A percentile compares a stretch with the other conserved stretches of the same genome.
phyloP scores from a whole-genome alignment of 805 yeast species.

The Cyberlindnera subsufficiens region DNA sequence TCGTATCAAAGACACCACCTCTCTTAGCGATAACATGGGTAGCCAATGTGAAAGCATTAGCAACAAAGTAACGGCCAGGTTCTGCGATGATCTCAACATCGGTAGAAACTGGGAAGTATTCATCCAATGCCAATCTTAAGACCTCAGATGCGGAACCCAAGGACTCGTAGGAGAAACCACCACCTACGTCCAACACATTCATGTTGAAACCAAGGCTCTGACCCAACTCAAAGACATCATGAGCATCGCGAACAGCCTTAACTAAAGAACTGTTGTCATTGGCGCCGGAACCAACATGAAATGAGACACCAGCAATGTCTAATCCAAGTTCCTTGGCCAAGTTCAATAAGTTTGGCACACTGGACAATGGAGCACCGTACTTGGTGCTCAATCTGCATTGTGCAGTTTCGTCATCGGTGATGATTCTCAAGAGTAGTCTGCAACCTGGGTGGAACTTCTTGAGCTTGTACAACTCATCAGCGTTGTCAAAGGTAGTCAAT shows the following conservation, averaged over 20 bases:
- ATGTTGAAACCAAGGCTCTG: slow-evolving; percentile 39
- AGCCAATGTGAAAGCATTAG: slow-evolving; percentile 80
- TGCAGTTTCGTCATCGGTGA: slow-evolving; percentile 85
- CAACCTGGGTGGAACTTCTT: slow-evolving; percentile 62
- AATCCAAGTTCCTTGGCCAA: slow-evolving; percentile 58
- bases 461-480: slow-evolving; percentile 76
- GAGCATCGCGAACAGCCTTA: slow-evolving; percentile 70
- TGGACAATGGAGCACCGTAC: slow-evolving; percentile 70
- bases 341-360: slow-evolving; percentile 49
- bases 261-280: slow-evolving; percentile 59
- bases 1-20: slow-evolving; percentile 28
- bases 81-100: slow-evolving; percentile 70
- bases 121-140: slow-evolving; percentile 48
- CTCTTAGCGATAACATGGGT: slow-evolving; percentile 84
- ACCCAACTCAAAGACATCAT: slow-evolving; percentile 59
- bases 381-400: slow-evolving; percentile 83
- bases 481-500: slow-evolving; percentile 85
- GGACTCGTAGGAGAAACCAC: slow-evolving; percentile 72
- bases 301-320: slow-evolving; percentile 78
- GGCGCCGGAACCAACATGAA: slow-evolving; percentile 96
- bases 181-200: slow-evolving; percentile 79
- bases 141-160: slow-evolving; percentile 56
- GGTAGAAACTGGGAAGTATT: slow-evolving; percentile 47
- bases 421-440: slow-evolving; percentile 68
- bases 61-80: slow-evolving; percentile 88